phyloP scores from a whole-genome alignment of 371 early-diverging fungal genomes.

The Mortierella sp. region DNA sequence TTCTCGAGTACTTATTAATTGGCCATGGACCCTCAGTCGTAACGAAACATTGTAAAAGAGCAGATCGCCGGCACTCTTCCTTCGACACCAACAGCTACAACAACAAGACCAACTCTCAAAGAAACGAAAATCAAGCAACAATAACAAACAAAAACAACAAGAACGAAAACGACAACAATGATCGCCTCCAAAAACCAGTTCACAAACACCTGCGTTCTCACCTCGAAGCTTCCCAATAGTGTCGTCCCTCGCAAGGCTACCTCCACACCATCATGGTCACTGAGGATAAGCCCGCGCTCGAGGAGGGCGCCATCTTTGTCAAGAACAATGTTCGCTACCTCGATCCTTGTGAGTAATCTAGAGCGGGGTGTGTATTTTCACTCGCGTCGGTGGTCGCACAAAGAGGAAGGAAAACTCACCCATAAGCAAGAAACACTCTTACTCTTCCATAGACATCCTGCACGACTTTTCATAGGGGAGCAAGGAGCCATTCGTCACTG shows the following conservation, averaged over 20 bases:
- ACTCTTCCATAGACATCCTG: constrained; percentile 21
- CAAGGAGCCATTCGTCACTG: constrained; percentile 25
- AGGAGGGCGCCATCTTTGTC: constrained; percentile 52
- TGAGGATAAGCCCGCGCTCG: constrained; percentile 33
- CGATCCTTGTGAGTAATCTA: constrained; percentile 53
- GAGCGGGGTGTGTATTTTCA: background rate
- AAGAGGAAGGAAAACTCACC: background rate
- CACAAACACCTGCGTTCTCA: constrained; percentile 35
- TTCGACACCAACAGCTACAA: background rate
- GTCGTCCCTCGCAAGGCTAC: constrained; percentile 39
- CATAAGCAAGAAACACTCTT: background rate
- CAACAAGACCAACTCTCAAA: background rate
- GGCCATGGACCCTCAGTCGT: too few species aligned
- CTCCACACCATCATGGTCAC: constrained; percentile 25
- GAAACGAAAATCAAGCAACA: background rate
- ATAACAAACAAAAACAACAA: background rate
- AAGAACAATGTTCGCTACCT: constrained; percentile 54
- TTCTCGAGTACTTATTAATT: too few species aligned
- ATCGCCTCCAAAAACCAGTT: background rate
- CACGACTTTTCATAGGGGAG: constrained; percentile 25
- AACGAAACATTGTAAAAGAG: background rate
- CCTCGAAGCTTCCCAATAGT: constrained; percentile 44
- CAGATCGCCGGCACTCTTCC: background rate
- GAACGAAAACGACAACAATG: background rate
- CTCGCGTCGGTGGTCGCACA: background rate